phyloP scores from a whole-genome alignment of 129 eudicot genomes.

The Ambrosia artemisiifolia region DNA sequence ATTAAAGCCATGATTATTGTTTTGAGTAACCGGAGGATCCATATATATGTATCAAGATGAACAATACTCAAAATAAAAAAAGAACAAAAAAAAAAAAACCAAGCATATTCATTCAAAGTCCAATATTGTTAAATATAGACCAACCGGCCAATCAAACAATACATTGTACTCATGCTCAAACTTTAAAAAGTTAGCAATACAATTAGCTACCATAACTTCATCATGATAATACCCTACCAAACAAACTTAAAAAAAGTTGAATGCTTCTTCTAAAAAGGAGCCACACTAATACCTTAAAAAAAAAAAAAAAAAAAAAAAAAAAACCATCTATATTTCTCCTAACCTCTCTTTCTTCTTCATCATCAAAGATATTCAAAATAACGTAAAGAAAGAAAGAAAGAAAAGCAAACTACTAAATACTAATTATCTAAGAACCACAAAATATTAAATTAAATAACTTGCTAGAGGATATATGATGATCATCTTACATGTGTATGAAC shows the following conservation, averaged over 20 bases:
- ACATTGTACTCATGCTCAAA: constrained; percentile 33
- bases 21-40: not conserved
- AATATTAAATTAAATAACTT: constrained; percentile 7
- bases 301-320: too few relatives aligned
- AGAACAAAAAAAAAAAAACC: constrained; percentile 1
- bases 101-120: constrained; percentile 21
- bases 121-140: constrained; percentile 9
- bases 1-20: not conserved
- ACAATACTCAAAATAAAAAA: constrained; percentile 1
- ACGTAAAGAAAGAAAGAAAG: constrained; percentile 1
- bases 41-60: not conserved
- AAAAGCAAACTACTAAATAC: constrained; percentile 25
- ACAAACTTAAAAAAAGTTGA: constrained; percentile 29
- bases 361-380: constrained; percentile 28
- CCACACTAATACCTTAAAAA: constrained; percentile 30
- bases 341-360: not conserved
- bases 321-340: constrained; percentile 10
- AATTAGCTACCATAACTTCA: constrained; percentile 29
- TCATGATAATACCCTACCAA: constrained; percentile 28
- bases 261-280: constrained; percentile 23
- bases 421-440: not conserved
- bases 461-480: constrained; percentile 25
- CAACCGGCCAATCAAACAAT: constrained; percentile 23
- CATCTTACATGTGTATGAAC: constrained; percentile 45
- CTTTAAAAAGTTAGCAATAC: constrained; percentile 36